Percentiles rank a stretch among this genome's conserved stretches.
phyloP scores from a whole-genome alignment of 768 basidiomycete genomes.

The Pholiota conissans region DNA sequence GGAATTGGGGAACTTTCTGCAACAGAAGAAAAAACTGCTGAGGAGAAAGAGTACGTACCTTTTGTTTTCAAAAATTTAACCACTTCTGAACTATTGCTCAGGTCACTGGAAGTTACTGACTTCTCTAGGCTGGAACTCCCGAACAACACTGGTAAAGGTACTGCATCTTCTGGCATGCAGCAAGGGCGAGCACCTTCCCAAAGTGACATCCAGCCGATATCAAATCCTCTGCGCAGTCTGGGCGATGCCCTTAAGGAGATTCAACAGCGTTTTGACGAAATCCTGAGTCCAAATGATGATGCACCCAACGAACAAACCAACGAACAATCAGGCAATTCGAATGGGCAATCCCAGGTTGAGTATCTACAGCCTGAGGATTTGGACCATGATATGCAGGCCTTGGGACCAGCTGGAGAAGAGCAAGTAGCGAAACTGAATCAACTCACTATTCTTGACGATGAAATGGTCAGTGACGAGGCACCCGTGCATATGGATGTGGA shows the following conservation, averaged over 20 bases:
- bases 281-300: constrained; percentile 48
- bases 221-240: constrained; percentile 72
- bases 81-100: constrained; percentile 2
- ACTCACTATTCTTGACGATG: constrained; percentile 72
- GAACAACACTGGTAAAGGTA: constrained; percentile 23
- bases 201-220: constrained; percentile 34
- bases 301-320: constrained; percentile 31
- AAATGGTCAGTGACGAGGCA: constrained; percentile 31
- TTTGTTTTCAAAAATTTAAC: neutral
- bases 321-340: constrained; percentile 37
- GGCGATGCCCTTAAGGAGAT: constrained; percentile 86
- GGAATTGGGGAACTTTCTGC: constrained; percentile 26
- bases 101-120: constrained; percentile 12
- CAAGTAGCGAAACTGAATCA: constrained; percentile 81
- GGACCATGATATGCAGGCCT: constrained; percentile 80
- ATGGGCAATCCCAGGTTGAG: constrained; percentile 59
- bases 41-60: constrained; percentile 30
- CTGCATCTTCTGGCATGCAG: constrained; percentile 43
- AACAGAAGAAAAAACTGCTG: constrained; percentile 26
- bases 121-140: constrained; percentile 11
- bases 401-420: constrained; percentile 85
- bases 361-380: constrained; percentile 72
- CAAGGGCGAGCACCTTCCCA: constrained; percentile 42
- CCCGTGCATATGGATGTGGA: constrained; percentile 52
- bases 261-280: constrained; percentile 81